Conservation (phyloP, 2,329 filamentous ascomycete genomes). For the Calonectria pteridis region DNA sequence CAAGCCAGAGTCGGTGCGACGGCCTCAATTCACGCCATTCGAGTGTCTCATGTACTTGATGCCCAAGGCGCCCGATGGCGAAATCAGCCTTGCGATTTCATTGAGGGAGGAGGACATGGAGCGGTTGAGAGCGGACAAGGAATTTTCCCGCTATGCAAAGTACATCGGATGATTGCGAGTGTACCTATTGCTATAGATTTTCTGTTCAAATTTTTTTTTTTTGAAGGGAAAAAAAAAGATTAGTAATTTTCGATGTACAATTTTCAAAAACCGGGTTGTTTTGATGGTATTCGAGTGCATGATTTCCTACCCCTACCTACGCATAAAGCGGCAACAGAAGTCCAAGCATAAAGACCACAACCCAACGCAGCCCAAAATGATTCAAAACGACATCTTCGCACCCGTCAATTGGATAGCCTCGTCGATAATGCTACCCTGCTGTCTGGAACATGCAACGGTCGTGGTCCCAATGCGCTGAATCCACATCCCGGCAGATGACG, state of each 20-base stretch:
- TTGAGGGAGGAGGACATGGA: slow-evolving; percentile 62
- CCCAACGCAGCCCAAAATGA: background rate
- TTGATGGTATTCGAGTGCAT: background rate
- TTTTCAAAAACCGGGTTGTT: background rate
- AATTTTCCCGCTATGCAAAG: slow-evolving; percentile 47
- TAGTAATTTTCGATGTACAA: too few species aligned
- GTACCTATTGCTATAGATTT: background rate
- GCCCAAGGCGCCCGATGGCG: slow-evolving; percentile 57
- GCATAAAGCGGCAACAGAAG: too few species aligned
- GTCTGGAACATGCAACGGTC: background rate
- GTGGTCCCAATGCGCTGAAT: background rate
- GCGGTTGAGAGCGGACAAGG: slow-evolving; percentile 55
- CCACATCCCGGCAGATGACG: slow-evolving; percentile 36
- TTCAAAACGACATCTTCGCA: background rate
- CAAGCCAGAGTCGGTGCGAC: slow-evolving; percentile 58
- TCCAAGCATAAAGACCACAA: background rate
- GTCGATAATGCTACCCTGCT: background rate
- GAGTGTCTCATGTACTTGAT: slow-evolving; percentile 65
- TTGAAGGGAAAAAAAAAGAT: too few species aligned
- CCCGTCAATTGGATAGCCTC: background rate
- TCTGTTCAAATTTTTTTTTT: background rate
- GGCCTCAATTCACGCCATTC: slow-evolving; percentile 59
- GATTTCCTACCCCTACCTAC: background rate
- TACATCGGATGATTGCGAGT: slow-evolving; percentile 34
- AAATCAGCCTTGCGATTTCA: slow-evolving; percentile 58